Evolutionary conservation across 192 early-diverging fungal species (phyloP), one percentile per base, ranked within the genome.

Genomic region (Geranomyces michiganensis): DNA sequence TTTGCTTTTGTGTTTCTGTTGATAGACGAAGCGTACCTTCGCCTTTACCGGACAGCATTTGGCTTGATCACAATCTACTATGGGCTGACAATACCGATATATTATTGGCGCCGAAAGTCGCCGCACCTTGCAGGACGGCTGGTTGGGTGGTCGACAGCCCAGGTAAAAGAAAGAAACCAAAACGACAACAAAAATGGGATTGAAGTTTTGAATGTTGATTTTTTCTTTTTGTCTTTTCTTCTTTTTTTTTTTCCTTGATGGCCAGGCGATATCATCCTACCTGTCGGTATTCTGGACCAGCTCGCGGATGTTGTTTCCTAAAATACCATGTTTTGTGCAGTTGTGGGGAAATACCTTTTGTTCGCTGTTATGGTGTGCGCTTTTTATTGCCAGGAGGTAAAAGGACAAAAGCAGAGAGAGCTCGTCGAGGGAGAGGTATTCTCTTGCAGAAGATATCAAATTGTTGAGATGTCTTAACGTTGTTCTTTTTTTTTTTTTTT

Each of bases 261-360:
- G n/a, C n/a, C 31, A 60, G 58, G 58, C 58, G 17, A 27, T 60
- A 19, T 5, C 31, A 29, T 19, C 27, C 22, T 60, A 33, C 17
- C 17, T 33, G 29, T 19, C 58, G 27, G 31, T 60, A 30, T 32
- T 60, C 15, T 17, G 4, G 2, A 60, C 58, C 3, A 19, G 21
- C 5, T 31, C 3, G 3, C 58, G 58, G 29, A 33, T 32, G 31
- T 7, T 51, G 19, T 24, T 22, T 36, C 32, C 31, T 15, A 19
- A 12, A 24, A n/a, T 60, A 21, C 46, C 55, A 7, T 73, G 72
- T 36, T 73, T 65, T 29, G 29, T 67, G 19, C 56, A 67, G 30
- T 33, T 73, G 15, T 73, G 62, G 64, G 46, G 19, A n/a, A 27
- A 31, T 17, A 56, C 27, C 12, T 31, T 67, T 21, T 32, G 26